Evolutionary conservation across 202 grass and related monocot species (phyloP), one percentile per base, ranked within the genome.

Genomic region (Panicum virgatum): DNA sequence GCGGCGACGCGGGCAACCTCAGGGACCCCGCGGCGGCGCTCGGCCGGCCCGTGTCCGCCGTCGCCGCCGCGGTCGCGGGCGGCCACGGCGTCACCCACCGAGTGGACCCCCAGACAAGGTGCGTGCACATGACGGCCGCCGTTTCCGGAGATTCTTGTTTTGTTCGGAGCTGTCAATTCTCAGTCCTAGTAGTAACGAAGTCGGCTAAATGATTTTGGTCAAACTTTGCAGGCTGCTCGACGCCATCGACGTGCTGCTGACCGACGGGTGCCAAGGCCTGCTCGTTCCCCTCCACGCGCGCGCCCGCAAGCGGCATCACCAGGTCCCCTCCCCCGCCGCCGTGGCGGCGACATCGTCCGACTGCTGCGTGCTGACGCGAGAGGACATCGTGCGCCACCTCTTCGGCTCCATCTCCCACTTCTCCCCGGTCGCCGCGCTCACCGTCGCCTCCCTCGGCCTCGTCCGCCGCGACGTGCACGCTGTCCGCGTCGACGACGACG

Each of bases 381-480:
- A 98, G 26, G 96, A 95, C 88, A 87, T 98, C 58, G 88, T 90
- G 16, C 92, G 92, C 10, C 80, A 95, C 64, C 91, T 98, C 88
- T 92, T 98, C 73, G 84, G 86, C 69, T 95, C 83, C 37, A 91
- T 98, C 59, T 75, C 88, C 51, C 68, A 81, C 44, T 87, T 98
- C 60, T 77, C 88, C 19, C 59, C 84, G 3, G 66, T 93, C 5
- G 88, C 86, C 53, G 48, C 77, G 47, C 89, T 81, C 57, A 85
- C 90, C 20, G 85, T 96, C 5, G 37, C 83, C 72, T 84, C 90
- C 12, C 92, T 98, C 42, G 73, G 82, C 72, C 84, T 98, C 62
- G 66, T 98, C 52, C 87, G 82, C 75, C 67, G 68, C 14, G 80
- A 77, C 25, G 87, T 42, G 69, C 86, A 82, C 82, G 79, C 82